A percentile compares a stretch with the other conserved stretches of the same genome.
Conservation (phyloP, 805 yeast species). For the Candida xyloterini region DNA sequence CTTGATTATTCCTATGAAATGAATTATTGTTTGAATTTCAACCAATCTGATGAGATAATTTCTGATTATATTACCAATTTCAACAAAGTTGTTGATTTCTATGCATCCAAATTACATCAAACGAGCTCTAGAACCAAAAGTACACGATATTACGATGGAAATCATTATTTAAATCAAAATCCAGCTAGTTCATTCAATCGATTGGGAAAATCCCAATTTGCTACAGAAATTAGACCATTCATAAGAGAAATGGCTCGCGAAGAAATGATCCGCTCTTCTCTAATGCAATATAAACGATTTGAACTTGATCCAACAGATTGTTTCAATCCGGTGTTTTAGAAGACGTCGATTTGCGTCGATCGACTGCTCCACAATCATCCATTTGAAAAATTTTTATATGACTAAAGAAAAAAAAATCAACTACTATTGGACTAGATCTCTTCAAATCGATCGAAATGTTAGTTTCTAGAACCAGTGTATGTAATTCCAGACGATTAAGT, state of each 20-base stretch:
- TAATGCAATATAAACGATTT: slow-evolving; percentile 10
- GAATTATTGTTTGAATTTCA: background rate
- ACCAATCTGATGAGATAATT: background rate
- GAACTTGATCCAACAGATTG: slow-evolving; percentile 17
- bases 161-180: slow-evolving; percentile 22
- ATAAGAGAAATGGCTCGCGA: slow-evolving; percentile 30
- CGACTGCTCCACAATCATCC: background rate
- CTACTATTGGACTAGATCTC: slow-evolving; percentile 10
- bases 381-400: slow-evolving; percentile 13
- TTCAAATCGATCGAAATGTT: slow-evolving; percentile 9
- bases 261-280: slow-evolving; percentile 19
- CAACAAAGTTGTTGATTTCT: slow-evolving; percentile 21
- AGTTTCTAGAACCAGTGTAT: slow-evolving; percentile 10
- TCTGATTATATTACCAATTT: background rate
- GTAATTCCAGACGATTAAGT: slow-evolving; percentile 7
- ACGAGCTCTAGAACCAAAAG: slow-evolving; percentile 25
- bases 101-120: slow-evolving; percentile 25
- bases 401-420: slow-evolving; percentile 9
- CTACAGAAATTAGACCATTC: slow-evolving; percentile 26
- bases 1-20: slow-evolving; percentile 6
- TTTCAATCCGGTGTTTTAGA: slow-evolving; percentile 16
- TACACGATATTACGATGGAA: slow-evolving; percentile 18
- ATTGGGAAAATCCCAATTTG: slow-evolving; percentile 11
- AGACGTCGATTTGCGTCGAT: slow-evolving; percentile 2
- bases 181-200: slow-evolving; percentile 25